These are phyloP conservation scores for Parachaetomium inaequale DNA, from an alignment of 495 filamentous ascomycete genomes.

Conservation along the genomic window DNA sequence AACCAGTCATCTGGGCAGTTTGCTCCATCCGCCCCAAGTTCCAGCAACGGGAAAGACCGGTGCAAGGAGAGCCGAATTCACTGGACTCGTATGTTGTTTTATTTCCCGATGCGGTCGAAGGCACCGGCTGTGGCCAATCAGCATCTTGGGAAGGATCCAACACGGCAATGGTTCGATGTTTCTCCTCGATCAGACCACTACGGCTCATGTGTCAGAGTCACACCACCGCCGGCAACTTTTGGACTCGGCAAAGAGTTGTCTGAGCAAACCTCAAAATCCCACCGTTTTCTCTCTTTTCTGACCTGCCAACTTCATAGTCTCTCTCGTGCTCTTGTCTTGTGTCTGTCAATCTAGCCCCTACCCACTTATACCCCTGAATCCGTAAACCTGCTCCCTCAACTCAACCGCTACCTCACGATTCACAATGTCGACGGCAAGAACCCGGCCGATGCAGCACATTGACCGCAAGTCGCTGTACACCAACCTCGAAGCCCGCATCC, in stretches of 20 bases:
- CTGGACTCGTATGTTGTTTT: neutral
- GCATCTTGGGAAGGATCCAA: neutral
- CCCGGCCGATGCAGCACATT: conserved; percentile 53
- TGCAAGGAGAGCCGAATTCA: neutral
- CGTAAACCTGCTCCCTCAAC: neutral
- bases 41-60: conserved; percentile 2
- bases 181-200: conserved; percentile 13
- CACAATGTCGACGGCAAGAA: conserved; percentile 30
- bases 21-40: too few species aligned
- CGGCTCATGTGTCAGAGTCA: conserved; percentile 13
- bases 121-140: conserved; percentile 2
- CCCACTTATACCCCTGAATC: conserved; percentile 6
- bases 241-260: neutral
- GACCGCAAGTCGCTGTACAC: conserved; percentile 67
- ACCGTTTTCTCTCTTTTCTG: neutral
- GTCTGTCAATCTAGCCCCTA: too few species aligned
- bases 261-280: conserved; percentile 8
- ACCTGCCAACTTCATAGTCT: neutral
- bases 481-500: conserved; percentile 60
- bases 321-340: neutral
- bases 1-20: too few species aligned
- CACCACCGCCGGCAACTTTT: conserved; percentile 4
- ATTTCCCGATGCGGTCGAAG: conserved; percentile 1
- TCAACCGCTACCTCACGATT: too few species aligned
- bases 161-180: conserved; percentile 8